Base-by-base conservation (phyloP, 179 eudicot genomes). In the Pouteria campechiana region DNA sequence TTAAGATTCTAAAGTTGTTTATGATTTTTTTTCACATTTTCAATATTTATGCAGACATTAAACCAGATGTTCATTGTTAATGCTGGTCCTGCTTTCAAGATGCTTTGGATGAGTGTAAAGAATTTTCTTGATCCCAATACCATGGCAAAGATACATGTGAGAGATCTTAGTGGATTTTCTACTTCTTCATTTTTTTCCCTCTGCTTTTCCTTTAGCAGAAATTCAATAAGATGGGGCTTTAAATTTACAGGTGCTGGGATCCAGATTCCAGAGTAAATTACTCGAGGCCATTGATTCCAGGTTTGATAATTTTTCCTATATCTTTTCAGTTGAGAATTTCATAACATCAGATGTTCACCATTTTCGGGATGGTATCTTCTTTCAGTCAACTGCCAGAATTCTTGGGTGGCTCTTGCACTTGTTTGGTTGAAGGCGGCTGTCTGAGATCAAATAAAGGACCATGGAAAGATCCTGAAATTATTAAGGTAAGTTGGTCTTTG, bases 361-460 rank as follows among this genome's bases (percentile, higher is more conserved):
- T n/a, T 33, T 48, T 17, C 53, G 32, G 53, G 25, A 19, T 32
- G 17, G 24, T 24, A 21, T 13, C 17, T 16, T 9, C 31, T 15
- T 56, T 32, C 73, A 85, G 97, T 68, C 89, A 89, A 65, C 68
- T 89, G 74, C 97, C 97, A 10, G 93, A 90, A 38, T 90, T 86
- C 67, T 69, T 90, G 55, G 94, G 95, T 37, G 98, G 95, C 19
- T 63, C 80, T 24, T 90, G 98, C 68, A 51, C 80, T 2, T 90
- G 98, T 70, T 49, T 85, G 43, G 70, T 50, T 25, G 76, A 76
- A 50, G 98, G 94, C 32, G 98, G 98, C 17, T 90, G 98, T 69
- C 77, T 90, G 55, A 64, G 67, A 41, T 79, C 98, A 56, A 76
- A 79, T 44, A 79, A 62, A 68, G 98, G 98, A 60, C 98, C 98